Conservation (phyloP, 2,329 filamentous ascomycete genomes). For the Hymenoscyphus fructigenus region DNA sequence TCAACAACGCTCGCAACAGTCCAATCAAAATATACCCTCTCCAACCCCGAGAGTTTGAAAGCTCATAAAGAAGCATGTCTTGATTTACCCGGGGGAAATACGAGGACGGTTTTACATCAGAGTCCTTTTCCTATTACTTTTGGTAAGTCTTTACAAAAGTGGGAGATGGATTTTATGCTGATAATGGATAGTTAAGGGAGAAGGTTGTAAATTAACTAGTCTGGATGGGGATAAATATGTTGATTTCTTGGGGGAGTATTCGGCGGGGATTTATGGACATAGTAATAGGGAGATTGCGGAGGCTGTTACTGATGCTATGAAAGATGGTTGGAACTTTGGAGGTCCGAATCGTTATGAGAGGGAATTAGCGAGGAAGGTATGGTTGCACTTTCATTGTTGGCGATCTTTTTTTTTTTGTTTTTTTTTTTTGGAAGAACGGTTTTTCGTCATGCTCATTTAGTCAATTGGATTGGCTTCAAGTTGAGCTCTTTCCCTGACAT, state of each 20-base stretch:
- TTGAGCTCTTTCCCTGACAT: background rate
- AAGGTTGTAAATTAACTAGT: conserved; percentile 24
- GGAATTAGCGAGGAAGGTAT: conserved; percentile 45
- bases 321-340: conserved; percentile 53
- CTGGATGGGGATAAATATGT: conserved; percentile 43
- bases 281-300: conserved; percentile 54
- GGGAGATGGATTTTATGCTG: background rate
- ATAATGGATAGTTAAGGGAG: conserved; percentile 13
- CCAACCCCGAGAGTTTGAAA: background rate
- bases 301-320: conserved; percentile 47
- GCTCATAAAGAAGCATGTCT: conserved; percentile 26
- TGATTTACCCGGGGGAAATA: conserved; percentile 32
- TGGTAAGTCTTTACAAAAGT: conserved; percentile 6
- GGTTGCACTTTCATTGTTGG: background rate
- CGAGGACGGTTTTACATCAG: conserved; percentile 27
- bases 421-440: background rate
- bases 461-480: background rate
- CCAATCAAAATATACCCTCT: conserved; percentile 14
- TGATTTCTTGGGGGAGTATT: conserved; percentile 63
- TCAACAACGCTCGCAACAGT: background rate
- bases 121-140: conserved; percentile 30
- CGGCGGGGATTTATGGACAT: conserved; percentile 66
- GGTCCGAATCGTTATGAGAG: conserved; percentile 52
- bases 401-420: background rate
- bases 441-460: background rate